Base-by-base conservation (phyloP, 257 asterid genomes). In the Buddleja alternifolia region DNA sequence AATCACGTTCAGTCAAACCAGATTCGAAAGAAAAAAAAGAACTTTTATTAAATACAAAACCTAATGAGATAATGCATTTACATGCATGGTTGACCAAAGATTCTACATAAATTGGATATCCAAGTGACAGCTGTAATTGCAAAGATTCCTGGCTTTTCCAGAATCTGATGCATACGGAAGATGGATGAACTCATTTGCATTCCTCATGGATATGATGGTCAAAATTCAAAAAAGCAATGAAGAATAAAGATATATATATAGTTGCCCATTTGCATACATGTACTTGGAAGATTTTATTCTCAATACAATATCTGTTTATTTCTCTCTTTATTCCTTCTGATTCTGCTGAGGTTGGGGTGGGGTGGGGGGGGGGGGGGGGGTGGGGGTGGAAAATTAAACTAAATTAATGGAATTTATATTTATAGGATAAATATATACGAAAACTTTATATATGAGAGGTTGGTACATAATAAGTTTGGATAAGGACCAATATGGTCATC, bases 211-310 rank as follows among this genome's bases (percentile, higher is more conserved):
- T 71, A 37, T 74, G 42, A 54, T 72, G 78, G 81, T 79, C 84
- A 79, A 79, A 64, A 29, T 29, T 29, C 34, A 29, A 29, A 1
- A 29, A 29, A 29, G 34, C 34, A 29, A 29, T 29, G 34, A 67
- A 72, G 84, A 79, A 75, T 71, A 19, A 57, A 67, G 66, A 76
- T 71, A 72, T 67, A 79, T 42, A 75, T 62, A 25, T 29, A 72
- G 47, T 44, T 54, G 51, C 52, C 63, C 74, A 73, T 78, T 73
- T 77, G 74, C 70, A 24, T 77, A 73, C 70, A 24, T 63, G 64
- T 78, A 78, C 80, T 78, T 74, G 60, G 0, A 42, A 67, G 84
- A 79, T 79, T 72, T 75, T 75, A 66, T 75, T 75, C 76, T 67
- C 62, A 4, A 6, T 54, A 53, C 12, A 39, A 75, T 67, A 57